Conservation (phyloP, 805 yeast genomes). For the Maudiozyma saulgeensis region DNA sequence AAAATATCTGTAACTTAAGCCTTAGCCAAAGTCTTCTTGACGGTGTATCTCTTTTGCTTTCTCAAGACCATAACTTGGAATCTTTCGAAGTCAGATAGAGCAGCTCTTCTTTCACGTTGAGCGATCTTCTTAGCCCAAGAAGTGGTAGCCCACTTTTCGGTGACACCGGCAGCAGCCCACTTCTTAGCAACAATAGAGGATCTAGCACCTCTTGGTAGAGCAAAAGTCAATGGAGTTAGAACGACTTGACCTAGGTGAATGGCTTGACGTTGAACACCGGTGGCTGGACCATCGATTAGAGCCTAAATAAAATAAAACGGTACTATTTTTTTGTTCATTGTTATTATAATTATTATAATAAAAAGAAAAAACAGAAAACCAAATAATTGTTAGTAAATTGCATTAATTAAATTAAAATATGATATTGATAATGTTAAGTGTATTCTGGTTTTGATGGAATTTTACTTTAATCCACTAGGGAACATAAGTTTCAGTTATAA, state of each 20-base stretch:
- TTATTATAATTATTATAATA: too few relatives aligned
- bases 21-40: constrained; percentile 94
- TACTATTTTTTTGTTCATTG: constrained; percentile 3
- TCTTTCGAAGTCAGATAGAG: constrained; percentile 95
- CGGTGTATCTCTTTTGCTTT: constrained; percentile 94
- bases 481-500: too few relatives aligned
- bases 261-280: constrained; percentile 87
- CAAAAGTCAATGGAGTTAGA: constrained; percentile 84
- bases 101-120: constrained; percentile 85
- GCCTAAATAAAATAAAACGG: constrained; percentile 37
- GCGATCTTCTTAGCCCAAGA: constrained; percentile 98
- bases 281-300: constrained; percentile 91
- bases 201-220: constrained; percentile 93
- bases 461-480: too few relatives aligned
- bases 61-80: constrained; percentile 96
- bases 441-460: too few relatives aligned
- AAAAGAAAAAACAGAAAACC: background rate
- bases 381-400: constrained; percentile 1
- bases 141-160: constrained; percentile 84
- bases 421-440: background rate
- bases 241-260: constrained; percentile 77
- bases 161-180: constrained; percentile 85
- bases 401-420: background rate
- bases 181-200: constrained; percentile 78
- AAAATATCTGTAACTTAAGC: constrained; percentile 44